Conservation (phyloP, 2,329 filamentous ascomycete species). For the Fusarium tupiense region DNA sequence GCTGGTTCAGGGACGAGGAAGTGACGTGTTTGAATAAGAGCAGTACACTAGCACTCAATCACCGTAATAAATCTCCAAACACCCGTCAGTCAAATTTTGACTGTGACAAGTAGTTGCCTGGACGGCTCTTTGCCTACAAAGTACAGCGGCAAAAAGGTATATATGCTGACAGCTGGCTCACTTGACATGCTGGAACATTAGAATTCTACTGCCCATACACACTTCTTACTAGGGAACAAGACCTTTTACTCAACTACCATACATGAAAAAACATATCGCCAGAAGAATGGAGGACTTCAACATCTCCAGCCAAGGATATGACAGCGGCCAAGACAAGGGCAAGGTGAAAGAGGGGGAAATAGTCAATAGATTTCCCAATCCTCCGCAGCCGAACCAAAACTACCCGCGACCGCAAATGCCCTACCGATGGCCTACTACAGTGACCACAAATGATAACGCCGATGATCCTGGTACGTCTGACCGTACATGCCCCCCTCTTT, state of each 20-base stretch:
- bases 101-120: neutral
- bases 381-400: neutral
- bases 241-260: neutral
- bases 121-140: neutral
- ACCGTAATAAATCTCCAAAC: accelerated
- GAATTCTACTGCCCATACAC: neutral
- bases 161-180: neutral
- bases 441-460: too few species aligned
- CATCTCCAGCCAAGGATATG: neutral
- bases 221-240: neutral
- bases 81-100: neutral
- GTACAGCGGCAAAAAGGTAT: neutral
- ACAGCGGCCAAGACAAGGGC: neutral
- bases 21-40: neutral
- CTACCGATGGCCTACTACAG: neutral
- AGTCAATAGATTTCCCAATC: neutral
- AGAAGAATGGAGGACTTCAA: too few species aligned
- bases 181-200: accelerated
- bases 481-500: too few species aligned
- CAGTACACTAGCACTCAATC: accelerated
- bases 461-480: neutral
- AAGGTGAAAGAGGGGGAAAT: neutral
- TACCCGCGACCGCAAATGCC: neutral
- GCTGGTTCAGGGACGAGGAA: accelerated
- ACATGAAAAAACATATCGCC: accelerated